Evolutionary conservation across 306 rosid species (phyloP).

Genomic region (Malus fusca): DNA sequence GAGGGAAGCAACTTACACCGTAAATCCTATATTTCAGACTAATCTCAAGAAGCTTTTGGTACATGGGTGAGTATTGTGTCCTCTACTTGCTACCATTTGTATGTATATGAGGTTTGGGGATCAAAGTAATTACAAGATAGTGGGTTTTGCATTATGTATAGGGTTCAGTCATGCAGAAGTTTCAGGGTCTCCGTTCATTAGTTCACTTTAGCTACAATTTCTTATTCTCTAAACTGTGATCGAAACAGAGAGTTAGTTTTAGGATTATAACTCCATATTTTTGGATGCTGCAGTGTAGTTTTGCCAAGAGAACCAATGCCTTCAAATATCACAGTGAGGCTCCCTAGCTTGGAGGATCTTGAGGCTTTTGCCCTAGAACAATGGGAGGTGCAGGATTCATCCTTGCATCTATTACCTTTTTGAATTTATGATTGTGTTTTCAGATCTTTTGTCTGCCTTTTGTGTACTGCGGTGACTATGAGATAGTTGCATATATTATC

Average conservation of each 20-base stretch:
- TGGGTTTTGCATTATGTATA: background rate
- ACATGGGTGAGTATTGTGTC: conserved; percentile 46
- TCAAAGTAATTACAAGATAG: background rate
- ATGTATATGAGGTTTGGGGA: background rate
- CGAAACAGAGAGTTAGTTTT: background rate
- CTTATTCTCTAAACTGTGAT: background rate
- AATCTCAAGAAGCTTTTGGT: conserved; percentile 79
- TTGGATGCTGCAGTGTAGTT: conserved; percentile 65
- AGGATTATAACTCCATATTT: conserved; percentile 26
- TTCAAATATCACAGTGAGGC: conserved; percentile 73
- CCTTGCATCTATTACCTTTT: conserved; percentile 12
- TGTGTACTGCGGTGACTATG: conserved; percentile 5
- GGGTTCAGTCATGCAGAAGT: background rate
- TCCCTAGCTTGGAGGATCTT: conserved; percentile 73
- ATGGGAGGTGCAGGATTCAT: conserved; percentile 68
- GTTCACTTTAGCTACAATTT: background rate
- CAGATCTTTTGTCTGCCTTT: background rate
- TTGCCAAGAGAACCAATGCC: conserved; percentile 96
- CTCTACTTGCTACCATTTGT: background rate
- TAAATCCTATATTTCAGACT: conserved; percentile 67
- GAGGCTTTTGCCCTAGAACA: conserved; percentile 72
- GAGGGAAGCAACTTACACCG: conserved; percentile 64
- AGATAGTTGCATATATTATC: conserved; percentile 1
- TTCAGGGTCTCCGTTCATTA: background rate
- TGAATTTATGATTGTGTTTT: conserved; percentile 7